Percentiles rank a stretch among this genome's conserved stretches.
Evolutionary conservation across 164 flowering plant genomes (phyloP).

Genomic region (Saururus chinensis): DNA sequence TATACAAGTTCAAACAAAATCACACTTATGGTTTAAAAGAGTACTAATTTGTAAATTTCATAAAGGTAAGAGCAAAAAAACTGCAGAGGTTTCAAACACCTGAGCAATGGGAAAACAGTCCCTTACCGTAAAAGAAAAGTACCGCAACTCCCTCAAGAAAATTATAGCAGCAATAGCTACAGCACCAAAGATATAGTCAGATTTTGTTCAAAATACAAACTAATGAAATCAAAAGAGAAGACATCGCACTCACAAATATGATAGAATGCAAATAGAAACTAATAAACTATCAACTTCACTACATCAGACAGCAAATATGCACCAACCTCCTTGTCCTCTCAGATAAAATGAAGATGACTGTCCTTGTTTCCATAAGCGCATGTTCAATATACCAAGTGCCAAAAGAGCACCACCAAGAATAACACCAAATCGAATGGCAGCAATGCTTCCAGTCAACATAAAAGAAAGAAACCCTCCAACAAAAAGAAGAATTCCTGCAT

Average conservation of each 20-base stretch:
- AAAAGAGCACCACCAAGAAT: constrained; percentile 79
- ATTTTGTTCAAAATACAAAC: neutral
- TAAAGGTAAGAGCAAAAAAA: neutral
- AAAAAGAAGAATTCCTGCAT: constrained; percentile 67
- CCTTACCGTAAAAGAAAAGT: constrained; percentile 11
- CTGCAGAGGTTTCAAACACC: neutral
- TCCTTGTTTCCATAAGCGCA: constrained; percentile 54
- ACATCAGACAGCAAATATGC: too few species aligned
- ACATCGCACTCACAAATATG: neutral
- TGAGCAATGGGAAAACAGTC: too few species aligned
- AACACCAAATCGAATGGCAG: constrained; percentile 87
- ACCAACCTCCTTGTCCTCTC: constrained; percentile 81
- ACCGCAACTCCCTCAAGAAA: constrained; percentile 43
- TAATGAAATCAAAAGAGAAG: neutral
- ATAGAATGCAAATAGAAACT: neutral
- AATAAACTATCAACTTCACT: neutral
- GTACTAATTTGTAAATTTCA: too few species aligned
- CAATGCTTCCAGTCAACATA: constrained; percentile 75
- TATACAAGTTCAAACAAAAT: neutral
- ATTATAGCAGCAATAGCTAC: constrained; percentile 58
- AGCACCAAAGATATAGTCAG: constrained; percentile 5
- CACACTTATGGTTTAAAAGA: too few species aligned
- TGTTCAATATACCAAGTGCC: constrained; percentile 62
- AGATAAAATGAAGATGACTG: constrained; percentile 33
- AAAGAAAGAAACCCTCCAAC: constrained; percentile 76